Evolutionary conservation across 345 rosid species (phyloP).

Genomic region (Mangifera indica): DNA sequence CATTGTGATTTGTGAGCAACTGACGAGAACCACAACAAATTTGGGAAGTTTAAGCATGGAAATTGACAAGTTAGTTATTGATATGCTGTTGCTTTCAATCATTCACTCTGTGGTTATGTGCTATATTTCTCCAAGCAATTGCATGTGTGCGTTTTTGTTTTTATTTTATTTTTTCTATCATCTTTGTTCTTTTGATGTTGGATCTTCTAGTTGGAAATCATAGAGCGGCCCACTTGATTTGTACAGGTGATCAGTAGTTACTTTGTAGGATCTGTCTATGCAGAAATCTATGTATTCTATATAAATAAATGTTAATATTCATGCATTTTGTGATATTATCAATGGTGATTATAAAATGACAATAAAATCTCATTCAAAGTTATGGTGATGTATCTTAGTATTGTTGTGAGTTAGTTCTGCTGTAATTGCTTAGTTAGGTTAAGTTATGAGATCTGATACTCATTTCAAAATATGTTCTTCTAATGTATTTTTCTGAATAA

Average conservation of each 20-base stretch:
- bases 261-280: no score
- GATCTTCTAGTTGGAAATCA: no score
- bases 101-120: background rate
- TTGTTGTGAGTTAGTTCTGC: background rate
- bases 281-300: no score
- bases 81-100: slow-evolving; percentile 5
- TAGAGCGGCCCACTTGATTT: no score
- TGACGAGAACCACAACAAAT: background rate
- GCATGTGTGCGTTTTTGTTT: no score
- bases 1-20: background rate
- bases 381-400: background rate
- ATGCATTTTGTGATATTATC: background rate
- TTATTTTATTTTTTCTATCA: no score
- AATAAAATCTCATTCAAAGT: background rate
- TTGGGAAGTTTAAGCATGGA: background rate
- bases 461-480: background rate
- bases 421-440: background rate
- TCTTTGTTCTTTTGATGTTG: background rate
- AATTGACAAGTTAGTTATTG: background rate
- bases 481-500: background rate
- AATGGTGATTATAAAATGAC: background rate
- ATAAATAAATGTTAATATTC: background rate
- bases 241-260: no score
- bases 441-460: background rate
- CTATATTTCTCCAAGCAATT: background rate